These are phyloP conservation scores for Panellus pusillus DNA, from an alignment of 768 basidiomycete genomes.

Conservation along the genomic window DNA sequence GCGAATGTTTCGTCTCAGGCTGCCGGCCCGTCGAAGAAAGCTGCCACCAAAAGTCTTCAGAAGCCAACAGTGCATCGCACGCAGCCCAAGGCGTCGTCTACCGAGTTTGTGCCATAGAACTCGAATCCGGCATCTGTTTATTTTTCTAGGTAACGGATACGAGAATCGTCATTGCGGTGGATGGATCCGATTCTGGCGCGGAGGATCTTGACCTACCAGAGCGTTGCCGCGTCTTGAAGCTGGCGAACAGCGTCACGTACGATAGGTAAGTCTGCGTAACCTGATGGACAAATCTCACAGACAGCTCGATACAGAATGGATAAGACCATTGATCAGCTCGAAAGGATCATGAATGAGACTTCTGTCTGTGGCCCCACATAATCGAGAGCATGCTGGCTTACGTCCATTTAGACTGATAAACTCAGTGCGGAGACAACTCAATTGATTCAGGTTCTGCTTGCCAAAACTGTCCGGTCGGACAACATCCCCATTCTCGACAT, in stretches of 20 bases:
- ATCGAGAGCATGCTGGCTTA: conserved; percentile 7
- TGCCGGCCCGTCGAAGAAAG: conserved; percentile 39
- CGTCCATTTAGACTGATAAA: conserved; percentile 36
- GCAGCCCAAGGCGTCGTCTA: conserved; percentile 83
- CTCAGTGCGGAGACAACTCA: conserved; percentile 43
- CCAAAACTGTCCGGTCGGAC: conserved; percentile 51
- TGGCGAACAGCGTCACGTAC: conserved; percentile 91
- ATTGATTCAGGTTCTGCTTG: conserved; percentile 71
- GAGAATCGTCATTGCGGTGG: conserved; percentile 77
- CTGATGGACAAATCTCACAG: not conserved
- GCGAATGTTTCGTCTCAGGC: conserved; percentile 55
- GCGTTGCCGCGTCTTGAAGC: conserved; percentile 79
- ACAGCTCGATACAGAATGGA: conserved; percentile 66
- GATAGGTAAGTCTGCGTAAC: conserved; percentile 56
- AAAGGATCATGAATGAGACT: conserved; percentile 39
- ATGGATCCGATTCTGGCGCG: conserved; percentile 55
- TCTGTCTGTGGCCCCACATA: conserved; percentile 4
- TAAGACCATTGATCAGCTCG: conserved; percentile 68
- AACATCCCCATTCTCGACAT: conserved; percentile 40
- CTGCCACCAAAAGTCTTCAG: conserved; percentile 44
- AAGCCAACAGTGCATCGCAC: conserved; percentile 36
- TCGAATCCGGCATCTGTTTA: not conserved
- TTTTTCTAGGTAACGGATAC: conserved; percentile 70
- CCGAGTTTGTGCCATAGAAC: conserved; percentile 46
- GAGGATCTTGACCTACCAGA: conserved; percentile 82